phyloP scores from a whole-genome alignment of 176 grass and related monocot species.

The Rhynchospora tenuis region DNA sequence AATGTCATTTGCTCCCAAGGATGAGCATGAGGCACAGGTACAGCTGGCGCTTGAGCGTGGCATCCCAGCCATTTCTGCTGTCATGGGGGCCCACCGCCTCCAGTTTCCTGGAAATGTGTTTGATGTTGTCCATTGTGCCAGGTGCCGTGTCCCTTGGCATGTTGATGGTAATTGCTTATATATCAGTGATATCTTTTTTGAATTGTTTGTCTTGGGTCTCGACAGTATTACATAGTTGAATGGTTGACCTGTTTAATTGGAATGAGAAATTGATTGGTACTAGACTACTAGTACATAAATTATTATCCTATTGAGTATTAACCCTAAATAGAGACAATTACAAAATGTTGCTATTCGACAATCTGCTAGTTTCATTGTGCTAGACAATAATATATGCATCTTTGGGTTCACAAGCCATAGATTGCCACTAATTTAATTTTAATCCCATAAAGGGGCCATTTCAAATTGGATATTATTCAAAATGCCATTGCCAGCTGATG shows the following conservation, averaged over 20 bases:
- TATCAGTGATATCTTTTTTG: neutral
- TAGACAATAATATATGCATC: neutral
- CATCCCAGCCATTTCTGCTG: slow-evolving; percentile 89
- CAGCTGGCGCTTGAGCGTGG: slow-evolving; percentile 90
- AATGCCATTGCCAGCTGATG: neutral
- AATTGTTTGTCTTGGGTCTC: neutral
- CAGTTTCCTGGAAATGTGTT: slow-evolving; percentile 74
- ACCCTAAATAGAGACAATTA: neutral
- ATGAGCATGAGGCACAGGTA: slow-evolving; percentile 95
- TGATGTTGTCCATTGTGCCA: slow-evolving; percentile 89
- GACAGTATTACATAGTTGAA: neutral
- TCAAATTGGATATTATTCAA: neutral
- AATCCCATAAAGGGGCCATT: neutral
- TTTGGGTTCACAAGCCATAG: neutral
- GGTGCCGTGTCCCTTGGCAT: slow-evolving; percentile 93
- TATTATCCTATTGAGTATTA: neutral
- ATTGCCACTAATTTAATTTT: neutral
- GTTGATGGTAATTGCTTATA: slow-evolving; percentile 42
- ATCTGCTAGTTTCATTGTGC: neutral
- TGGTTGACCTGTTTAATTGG: neutral
- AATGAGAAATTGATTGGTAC: neutral
- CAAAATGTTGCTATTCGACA: neutral
- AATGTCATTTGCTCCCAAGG: slow-evolving; percentile 93
- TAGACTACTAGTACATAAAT: neutral
- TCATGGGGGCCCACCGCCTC: slow-evolving; percentile 90